phyloP scores from a whole-genome alignment of 805 yeast genomes.

The Yarrowia sp. region DNA sequence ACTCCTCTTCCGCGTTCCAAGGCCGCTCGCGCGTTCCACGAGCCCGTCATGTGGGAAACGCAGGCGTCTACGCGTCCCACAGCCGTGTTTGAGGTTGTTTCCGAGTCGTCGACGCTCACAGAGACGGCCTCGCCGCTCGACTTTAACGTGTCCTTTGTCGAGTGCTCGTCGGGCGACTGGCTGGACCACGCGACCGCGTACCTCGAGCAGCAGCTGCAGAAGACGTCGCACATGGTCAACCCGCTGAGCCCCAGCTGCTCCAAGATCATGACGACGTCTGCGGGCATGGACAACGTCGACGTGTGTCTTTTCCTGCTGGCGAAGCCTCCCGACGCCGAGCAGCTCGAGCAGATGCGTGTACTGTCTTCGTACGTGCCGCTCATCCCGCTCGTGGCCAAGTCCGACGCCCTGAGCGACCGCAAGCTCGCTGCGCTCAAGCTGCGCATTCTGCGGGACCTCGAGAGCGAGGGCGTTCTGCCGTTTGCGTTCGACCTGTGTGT shows the following conservation, averaged over 20 bases:
- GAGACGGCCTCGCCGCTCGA: conserved; percentile 27
- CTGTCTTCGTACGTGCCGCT: conserved; percentile 4
- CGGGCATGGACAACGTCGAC: conserved; percentile 29
- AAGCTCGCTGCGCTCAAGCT: conserved; percentile 3
- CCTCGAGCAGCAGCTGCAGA: conserved; percentile 32
- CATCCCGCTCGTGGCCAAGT: conserved; percentile 1
- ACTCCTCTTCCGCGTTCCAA: background rate
- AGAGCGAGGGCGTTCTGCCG: background rate
- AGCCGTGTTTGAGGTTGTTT: conserved; percentile 27
- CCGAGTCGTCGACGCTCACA: conserved; percentile 3
- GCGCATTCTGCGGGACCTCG: background rate
- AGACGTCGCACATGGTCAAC: conserved; percentile 32
- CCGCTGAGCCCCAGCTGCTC: conserved; percentile 31
- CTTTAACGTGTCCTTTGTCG: conserved; percentile 33
- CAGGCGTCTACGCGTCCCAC: conserved; percentile 35
- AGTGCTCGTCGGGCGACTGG: conserved; percentile 26
- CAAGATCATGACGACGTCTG: conserved; percentile 30
- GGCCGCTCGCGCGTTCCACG: background rate
- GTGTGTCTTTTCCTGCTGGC: conserved; percentile 33
- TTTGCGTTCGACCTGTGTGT: conserved; percentile 2
- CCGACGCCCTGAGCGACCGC: background rate
- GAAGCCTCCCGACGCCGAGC: background rate
- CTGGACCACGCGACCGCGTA: conserved; percentile 31
- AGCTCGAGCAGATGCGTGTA: conserved; percentile 8
- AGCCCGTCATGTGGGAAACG: conserved; percentile 27